Evolutionary conservation across 352 stramenopile species (phyloP), one percentile per base, ranked within the genome.

Genomic region (Pythium folliculosum): DNA sequence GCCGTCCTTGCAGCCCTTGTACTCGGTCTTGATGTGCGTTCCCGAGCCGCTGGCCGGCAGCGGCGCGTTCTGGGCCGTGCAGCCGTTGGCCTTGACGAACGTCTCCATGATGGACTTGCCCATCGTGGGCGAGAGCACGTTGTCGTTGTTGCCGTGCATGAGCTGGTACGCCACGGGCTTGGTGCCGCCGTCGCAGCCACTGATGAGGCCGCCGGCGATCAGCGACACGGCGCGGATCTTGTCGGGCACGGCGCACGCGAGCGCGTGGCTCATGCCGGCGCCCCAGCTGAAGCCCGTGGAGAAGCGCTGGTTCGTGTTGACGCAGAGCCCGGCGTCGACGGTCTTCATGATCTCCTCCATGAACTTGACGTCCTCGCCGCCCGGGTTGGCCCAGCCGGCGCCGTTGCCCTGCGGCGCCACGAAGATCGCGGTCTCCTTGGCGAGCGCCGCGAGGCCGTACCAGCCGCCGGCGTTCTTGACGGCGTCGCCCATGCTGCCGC

Each of bases 241-340:
- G 51, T 51, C 62, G 10, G 63, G 60, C 21, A 57, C 65, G 6
- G 70, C 65, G 37, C 70, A 75, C 0, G 73, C 66, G 22, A 77
- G 22, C 1, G 73, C 56, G 52, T 77, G 65, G 45, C 55, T 70
- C 70, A 80, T 80, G 10, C 51, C 63, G 6, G 55, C 70, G 30
- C 70, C 73, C 25, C 63, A 80, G 52, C 66, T 77, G 63, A 80
- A 80, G 47, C 73, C 73, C 55, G 72, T 71, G n/a, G 69, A 52
- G 57, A 80, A 80, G 35, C 73, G 73, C 60, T 61, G 66, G n/a
- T 72, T 71, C 51, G 14, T 53, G 63, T 77, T 67, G 37, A 80
- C 67, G 27, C 73, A 80, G 8, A 80, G 53, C 3, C 37, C 63
- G 13, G 60, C 60, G 45, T 77, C 73, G 32, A 77, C 53, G 22